Percentiles rank a stretch among this genome's conserved stretches.
Conservation (phyloP, 768 basidiomycete species). For the Steccherinum ochraceum region DNA sequence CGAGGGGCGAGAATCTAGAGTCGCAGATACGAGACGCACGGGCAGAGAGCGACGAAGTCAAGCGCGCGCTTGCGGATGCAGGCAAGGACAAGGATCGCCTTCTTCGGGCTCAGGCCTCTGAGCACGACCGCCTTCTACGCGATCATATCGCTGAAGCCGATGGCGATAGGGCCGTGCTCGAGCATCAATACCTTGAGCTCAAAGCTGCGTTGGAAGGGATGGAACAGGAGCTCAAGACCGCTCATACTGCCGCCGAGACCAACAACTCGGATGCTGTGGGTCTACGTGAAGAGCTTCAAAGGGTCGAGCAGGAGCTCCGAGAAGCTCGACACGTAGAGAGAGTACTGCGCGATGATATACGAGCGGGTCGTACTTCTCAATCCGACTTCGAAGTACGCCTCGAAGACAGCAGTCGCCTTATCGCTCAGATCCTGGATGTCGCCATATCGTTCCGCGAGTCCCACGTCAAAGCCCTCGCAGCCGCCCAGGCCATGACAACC, state of each 20-base stretch:
- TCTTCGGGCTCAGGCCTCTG: conserved; percentile 64
- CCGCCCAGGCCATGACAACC: conserved; percentile 50
- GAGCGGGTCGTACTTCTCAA: conserved; percentile 60
- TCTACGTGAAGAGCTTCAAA: conserved; percentile 66
- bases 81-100: conserved; percentile 75
- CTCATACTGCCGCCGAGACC: conserved; percentile 54
- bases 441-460: conserved; percentile 73
- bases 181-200: conserved; percentile 78
- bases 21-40: conserved; percentile 65
- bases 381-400: conserved; percentile 60
- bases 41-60: conserved; percentile 66
- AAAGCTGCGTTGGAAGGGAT: conserved; percentile 55
- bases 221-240: conserved; percentile 58
- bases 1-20: conserved; percentile 70
- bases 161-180: conserved; percentile 87
- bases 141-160: conserved; percentile 92
- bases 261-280: conserved; percentile 62
- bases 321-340: conserved; percentile 64
- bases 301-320: conserved; percentile 62
- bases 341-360: conserved; percentile 68
- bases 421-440: conserved; percentile 78
- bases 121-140: conserved; percentile 59
- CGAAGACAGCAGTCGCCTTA: conserved; percentile 59
- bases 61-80: conserved; percentile 60
- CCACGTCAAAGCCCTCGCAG: conserved; percentile 64